Base-by-base conservation (phyloP, 345 rosid species). In the Cardiospermum halicacabum region DNA sequence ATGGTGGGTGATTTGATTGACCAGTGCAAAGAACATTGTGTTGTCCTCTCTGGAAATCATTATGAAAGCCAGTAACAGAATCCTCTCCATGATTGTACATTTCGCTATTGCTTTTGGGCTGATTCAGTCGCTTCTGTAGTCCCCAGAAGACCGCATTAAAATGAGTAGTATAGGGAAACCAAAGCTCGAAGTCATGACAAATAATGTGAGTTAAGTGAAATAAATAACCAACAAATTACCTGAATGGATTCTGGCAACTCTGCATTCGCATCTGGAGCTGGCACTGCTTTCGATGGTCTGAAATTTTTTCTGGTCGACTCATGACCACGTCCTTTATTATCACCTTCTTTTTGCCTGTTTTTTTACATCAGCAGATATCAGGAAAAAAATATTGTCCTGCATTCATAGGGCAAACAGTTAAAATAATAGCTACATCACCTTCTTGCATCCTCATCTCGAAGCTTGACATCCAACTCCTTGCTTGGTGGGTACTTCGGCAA, bases 401-500 rank as follows among this genome's bases (percentile, higher is more conserved):
- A n/a, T n/a, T n/a, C n/a, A 7, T 5, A 40, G 34, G 18, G 43
- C 13, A 7, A 36, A 43, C 43, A 55, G 12, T 42, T 21, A 58
- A 58, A 31, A 36, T 7, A 27, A 34, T 32, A 51, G 68, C 28
- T 51, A 31, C 39, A 28, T 68, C 40, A 81, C 88, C 83, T 80
- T 77, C 69, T 73, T n/a, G 71, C 62, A 49, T 80, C 81, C 49
- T 72, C 82, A 28, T 81, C 68, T 49, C 74, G 77, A 47, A 74
- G 62, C 58, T 79, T 83, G 50, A 64, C 77, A 65, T 78, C 85
- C 25, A 78, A 76, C 66, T 83, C 88, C 74, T 78, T 83, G 74
- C 78, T 78, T 13, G 83, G 80, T 18, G 82, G 85, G 65, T 83
- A 72, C 69, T 74, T 81, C 11, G 88, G 85, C 78, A 83, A 72